Evolutionary conservation across 345 rosid species (phyloP).

Genomic region (Rhizophora apiculata): DNA sequence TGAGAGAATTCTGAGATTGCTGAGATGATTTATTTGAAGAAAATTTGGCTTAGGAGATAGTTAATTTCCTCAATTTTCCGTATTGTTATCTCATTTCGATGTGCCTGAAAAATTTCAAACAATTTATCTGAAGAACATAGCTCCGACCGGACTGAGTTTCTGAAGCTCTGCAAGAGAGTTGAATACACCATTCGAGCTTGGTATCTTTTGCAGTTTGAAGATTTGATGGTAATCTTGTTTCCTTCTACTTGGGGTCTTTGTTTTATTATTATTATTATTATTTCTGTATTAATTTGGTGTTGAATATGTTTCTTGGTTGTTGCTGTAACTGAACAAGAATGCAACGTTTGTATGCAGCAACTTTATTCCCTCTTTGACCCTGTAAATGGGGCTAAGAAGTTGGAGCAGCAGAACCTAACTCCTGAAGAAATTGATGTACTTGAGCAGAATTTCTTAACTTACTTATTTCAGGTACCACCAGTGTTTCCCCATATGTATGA

Average conservation of each 20-base stretch:
- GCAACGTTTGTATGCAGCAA: conserved; percentile 53
- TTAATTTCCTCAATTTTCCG: not conserved
- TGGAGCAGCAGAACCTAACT: conserved; percentile 72
- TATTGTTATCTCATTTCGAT: not conserved
- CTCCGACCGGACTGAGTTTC: conserved; percentile 69
- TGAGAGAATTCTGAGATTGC: too few relatives aligned
- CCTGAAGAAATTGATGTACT: conserved; percentile 64
- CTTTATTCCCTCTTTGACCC: conserved; percentile 92
- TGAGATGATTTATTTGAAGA: too few relatives aligned
- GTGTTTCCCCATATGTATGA: not conserved
- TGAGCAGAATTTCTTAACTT: conserved; percentile 81
- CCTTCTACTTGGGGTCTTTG: not conserved
- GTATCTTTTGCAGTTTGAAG: conserved; percentile 92
- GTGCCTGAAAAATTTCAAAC: not conserved
- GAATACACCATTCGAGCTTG: conserved; percentile 97
- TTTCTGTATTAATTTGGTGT: not conserved
- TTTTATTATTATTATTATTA: not conserved
- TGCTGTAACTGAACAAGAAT: conserved; percentile 16
- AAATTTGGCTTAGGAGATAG: too few relatives aligned
- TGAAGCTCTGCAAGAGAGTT: conserved; percentile 85
- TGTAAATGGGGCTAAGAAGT: conserved; percentile 62
- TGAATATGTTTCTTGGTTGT: conserved; percentile 5
- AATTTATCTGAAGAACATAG: conserved; percentile 49
- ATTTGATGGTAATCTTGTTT: conserved; percentile 63
- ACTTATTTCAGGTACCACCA: conserved; percentile 71